Evolutionary conservation across 768 basidiomycete genomes (phyloP), one percentile per base, ranked within the genome.

Genomic region (Butyriboletus loyo): DNA sequence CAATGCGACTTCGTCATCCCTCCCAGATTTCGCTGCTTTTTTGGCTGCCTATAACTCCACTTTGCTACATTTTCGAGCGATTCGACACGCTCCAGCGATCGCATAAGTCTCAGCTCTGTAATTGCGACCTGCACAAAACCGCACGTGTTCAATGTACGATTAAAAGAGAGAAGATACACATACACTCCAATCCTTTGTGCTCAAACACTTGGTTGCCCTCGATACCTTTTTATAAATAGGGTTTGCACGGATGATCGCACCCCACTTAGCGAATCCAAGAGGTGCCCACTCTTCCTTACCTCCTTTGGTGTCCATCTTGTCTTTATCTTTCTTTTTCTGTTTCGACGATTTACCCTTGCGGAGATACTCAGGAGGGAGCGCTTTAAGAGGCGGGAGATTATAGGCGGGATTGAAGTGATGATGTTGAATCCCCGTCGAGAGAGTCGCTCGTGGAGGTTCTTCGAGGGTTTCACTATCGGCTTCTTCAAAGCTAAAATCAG

Each of bases 31-130:
- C 89, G 79, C 64, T 95, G 91, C 70, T 94, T 96, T 72, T 96
- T 98, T 10, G 94, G 93, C 64, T 99, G 97, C 47, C 96, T 75
- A 61, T 96, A 91, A 58, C 89, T 88, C 96, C 97, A 99, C 32
- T 83, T 76, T 4, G 85, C 86, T 11, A 79, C 80, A 25, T 82
- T 78, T 68, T 97, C 95, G 52, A 98, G 78, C 27, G 74, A 68
- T 53, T 98, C 94, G 43, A 99, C 85, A 11, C 87, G 80, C 42
- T 95, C 92, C 56, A 97, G 77, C 1, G 92, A 84, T 37, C 90
- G 83, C 30, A 89, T 69, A 31, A 95, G 77, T 54, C 86, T 79
- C 52, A 96, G 64, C 64, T 98, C 95, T 17, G 79, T 74, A 66
- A 89, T 83, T 1, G 90, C 92, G 41, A 92, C 78, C 88, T 92